phyloP scores from a whole-genome alignment of 139 green algal species.

The Volvox africanus region DNA sequence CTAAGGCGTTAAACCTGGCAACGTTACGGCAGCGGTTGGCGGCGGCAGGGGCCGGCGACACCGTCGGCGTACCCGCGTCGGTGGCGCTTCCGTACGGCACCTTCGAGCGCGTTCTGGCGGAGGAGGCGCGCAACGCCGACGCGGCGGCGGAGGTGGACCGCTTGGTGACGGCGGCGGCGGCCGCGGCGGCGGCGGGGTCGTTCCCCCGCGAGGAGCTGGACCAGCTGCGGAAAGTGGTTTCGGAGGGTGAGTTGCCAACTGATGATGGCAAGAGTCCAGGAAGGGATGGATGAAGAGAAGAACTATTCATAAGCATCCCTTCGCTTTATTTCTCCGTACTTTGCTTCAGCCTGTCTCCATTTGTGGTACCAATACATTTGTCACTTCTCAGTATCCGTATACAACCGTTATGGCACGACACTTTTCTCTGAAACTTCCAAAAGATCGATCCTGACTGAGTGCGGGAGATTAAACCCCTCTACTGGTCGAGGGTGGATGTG shows the following conservation, averaged over 20 bases:
- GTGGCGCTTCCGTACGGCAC: slow-evolving; percentile 89
- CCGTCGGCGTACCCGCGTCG: slow-evolving; percentile 50
- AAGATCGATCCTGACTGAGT: too few species aligned
- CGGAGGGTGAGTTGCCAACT: slow-evolving; percentile 18
- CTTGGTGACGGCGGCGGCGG: slow-evolving; percentile 18
- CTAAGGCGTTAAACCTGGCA: slow-evolving; percentile 84
- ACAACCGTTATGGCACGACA: too few species aligned
- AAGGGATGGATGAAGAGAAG: too few species aligned
- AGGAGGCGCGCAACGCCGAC: slow-evolving; percentile 60
- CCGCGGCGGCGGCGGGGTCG: slow-evolving; percentile 45
- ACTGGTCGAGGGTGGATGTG: too few species aligned
- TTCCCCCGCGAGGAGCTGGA: slow-evolving; percentile 28
- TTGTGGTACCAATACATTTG: too few species aligned
- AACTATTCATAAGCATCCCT: too few species aligned
- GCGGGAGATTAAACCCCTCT: too few species aligned
- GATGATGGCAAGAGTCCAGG: too few species aligned
- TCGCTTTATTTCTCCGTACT: too few species aligned
- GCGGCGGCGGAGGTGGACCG: slow-evolving; percentile 56
- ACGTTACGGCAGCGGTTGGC: slow-evolving; percentile 45
- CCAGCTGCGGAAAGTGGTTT: slow-evolving; percentile 26
- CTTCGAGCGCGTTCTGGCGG: slow-evolving; percentile 82
- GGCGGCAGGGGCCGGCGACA: not conserved
- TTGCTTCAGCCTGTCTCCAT: too few species aligned
- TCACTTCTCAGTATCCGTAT: too few species aligned
- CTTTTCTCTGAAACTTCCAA: too few species aligned